These are phyloP conservation scores for Entoloma clypeatum DNA, from an alignment of 1,284 basidiomycete genomes.

Conservation along the genomic window DNA sequence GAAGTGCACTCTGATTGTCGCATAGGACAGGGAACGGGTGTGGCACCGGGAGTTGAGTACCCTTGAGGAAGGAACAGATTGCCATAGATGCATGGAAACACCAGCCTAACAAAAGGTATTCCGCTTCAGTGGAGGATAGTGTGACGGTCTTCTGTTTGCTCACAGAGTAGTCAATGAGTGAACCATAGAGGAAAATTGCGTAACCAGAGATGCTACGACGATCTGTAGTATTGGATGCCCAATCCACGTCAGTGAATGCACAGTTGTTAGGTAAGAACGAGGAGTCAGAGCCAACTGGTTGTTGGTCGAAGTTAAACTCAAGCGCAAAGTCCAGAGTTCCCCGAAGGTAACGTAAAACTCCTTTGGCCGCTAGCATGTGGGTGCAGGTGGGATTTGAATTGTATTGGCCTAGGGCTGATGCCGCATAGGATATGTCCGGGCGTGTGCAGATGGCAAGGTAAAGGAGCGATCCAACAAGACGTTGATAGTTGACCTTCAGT, in stretches of 20 bases:
- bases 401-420: no score
- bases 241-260: background rate
- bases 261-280: background rate
- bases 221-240: background rate
- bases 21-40: no score
- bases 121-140: background rate
- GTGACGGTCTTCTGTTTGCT: background rate
- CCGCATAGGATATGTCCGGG: no score
- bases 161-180: background rate
- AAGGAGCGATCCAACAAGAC: background rate
- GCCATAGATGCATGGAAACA: background rate
- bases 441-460: background rate
- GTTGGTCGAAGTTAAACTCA: no score
- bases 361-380: no score
- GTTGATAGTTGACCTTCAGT: background rate
- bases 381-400: no score
- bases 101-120: background rate
- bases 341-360: no score
- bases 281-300: background rate
- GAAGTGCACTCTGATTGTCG: constrained; percentile 29
- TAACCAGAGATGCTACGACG: background rate
- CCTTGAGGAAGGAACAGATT: constrained; percentile 14
- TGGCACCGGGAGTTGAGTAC: constrained; percentile 9
- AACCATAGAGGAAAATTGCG: background rate
- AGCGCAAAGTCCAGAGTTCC: no score